Conservation (phyloP, 768 basidiomycete genomes). For the Pholiota microspora region DNA sequence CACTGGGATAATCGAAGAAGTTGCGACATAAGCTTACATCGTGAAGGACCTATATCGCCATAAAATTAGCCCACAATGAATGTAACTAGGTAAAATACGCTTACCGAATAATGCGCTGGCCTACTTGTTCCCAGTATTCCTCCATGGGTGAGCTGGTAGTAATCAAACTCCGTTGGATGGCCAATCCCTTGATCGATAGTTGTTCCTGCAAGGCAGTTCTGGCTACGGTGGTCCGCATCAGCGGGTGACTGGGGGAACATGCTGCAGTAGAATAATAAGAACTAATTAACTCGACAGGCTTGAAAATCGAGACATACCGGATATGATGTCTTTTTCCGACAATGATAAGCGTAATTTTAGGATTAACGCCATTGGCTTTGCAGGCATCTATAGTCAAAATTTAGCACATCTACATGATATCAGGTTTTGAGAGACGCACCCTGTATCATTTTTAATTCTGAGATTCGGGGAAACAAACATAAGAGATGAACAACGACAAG, state of each 20-base stretch:
- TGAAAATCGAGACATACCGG: conserved; percentile 23
- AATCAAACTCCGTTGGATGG: conserved; percentile 76
- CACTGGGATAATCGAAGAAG: background rate
- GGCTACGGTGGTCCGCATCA: conserved; percentile 56
- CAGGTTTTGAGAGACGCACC: conserved; percentile 31
- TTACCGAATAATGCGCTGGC: conserved; percentile 46
- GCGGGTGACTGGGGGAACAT: conserved; percentile 30
- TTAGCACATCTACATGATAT: background rate
- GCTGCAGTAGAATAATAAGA: conserved; percentile 16
- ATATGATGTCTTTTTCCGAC: conserved; percentile 79
- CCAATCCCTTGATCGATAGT: conserved; percentile 72
- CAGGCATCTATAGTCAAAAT: conserved; percentile 53
- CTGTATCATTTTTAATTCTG: no score
- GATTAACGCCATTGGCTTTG: conserved; percentile 44
- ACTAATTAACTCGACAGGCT: background rate
- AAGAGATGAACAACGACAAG: no score
- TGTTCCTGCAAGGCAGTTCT: conserved; percentile 78
- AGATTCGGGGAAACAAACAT: no score
- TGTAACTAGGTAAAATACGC: conserved; percentile 12
- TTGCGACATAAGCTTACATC: conserved; percentile 33
- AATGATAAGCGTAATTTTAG: conserved; percentile 74
- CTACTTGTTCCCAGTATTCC: conserved; percentile 76
- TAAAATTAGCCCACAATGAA: no score
- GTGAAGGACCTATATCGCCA: conserved; percentile 34
- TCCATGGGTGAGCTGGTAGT: conserved; percentile 74